These are phyloP conservation scores for Microascus cirrosus DNA, from an alignment of 2,329 filamentous ascomycete genomes.

Conservation along the genomic window DNA sequence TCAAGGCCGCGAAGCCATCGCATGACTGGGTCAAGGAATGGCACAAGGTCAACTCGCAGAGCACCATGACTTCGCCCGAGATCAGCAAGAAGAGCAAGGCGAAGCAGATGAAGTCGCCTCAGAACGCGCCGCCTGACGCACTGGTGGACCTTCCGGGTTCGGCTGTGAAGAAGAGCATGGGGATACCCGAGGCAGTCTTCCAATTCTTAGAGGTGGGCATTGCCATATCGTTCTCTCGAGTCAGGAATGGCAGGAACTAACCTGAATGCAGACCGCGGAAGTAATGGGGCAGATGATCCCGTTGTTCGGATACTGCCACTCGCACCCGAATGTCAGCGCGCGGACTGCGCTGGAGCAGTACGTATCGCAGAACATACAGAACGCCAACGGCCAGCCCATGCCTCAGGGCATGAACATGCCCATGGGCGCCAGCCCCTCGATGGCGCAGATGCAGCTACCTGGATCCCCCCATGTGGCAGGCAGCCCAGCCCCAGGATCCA, in stretches of 20 bases:
- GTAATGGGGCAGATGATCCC: conserved; percentile 58
- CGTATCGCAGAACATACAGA: conserved; percentile 34
- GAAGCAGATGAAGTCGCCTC: conserved; percentile 48
- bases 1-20: conserved; percentile 48
- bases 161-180: conserved; percentile 42
- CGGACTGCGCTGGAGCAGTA: conserved; percentile 52
- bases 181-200: conserved; percentile 49
- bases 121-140: conserved; percentile 44
- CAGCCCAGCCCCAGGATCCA: conserved; percentile 49
- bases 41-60: conserved; percentile 45
- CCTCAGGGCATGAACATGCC: conserved; percentile 42
- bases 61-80: conserved; percentile 50
- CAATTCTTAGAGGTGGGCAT: conserved; percentile 51
- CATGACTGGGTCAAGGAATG: conserved; percentile 58
- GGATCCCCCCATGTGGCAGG: conserved; percentile 48
- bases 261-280: conserved; percentile 41
- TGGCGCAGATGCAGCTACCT: conserved; percentile 48
- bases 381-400: conserved; percentile 12
- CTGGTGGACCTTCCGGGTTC: conserved; percentile 47
- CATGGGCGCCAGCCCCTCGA: conserved; percentile 48
- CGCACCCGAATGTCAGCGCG: conserved; percentile 41
- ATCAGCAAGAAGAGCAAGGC: conserved; percentile 57
- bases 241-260: neutral
- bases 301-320: conserved; percentile 46
- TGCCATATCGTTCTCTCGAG: neutral